These are phyloP conservation scores for Skeletonema menzelii DNA, from an alignment of 108 stramenopile genomes.

Conservation along the genomic window DNA sequence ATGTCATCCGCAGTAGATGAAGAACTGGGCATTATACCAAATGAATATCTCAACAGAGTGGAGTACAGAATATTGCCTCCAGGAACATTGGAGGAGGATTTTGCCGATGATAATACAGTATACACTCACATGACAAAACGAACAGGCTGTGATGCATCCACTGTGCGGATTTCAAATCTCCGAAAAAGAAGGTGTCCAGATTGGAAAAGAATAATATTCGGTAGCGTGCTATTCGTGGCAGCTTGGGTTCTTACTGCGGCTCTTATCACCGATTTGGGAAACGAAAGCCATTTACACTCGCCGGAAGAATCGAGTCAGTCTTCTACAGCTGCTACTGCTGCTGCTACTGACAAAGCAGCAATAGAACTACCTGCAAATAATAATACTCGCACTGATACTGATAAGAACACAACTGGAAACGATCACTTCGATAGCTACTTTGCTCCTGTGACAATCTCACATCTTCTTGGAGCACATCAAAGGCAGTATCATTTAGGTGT, in stretches of 20 bases:
- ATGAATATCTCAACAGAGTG: constrained; percentile 20
- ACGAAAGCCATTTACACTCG: background rate
- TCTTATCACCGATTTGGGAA: background rate
- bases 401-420: background rate
- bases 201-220: background rate
- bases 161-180: background rate
- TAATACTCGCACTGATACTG: background rate
- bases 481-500: background rate
- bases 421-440: background rate
- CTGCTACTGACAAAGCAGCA: background rate
- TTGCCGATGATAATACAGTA: constrained; percentile 11
- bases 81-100: constrained; percentile 1
- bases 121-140: background rate
- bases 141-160: background rate
- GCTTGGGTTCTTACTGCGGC: background rate
- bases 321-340: background rate
- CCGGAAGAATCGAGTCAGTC: background rate
- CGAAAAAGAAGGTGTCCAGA: background rate
- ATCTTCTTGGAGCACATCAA: background rate
- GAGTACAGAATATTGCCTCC: constrained; percentile 14
- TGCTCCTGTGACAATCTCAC: background rate
- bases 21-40: background rate
- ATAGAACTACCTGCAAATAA: background rate
- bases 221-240: background rate
- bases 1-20: background rate